Evolutionary conservation across 768 basidiomycete species (phyloP).

Genomic region (Tubosaeta brunneosetosa): DNA sequence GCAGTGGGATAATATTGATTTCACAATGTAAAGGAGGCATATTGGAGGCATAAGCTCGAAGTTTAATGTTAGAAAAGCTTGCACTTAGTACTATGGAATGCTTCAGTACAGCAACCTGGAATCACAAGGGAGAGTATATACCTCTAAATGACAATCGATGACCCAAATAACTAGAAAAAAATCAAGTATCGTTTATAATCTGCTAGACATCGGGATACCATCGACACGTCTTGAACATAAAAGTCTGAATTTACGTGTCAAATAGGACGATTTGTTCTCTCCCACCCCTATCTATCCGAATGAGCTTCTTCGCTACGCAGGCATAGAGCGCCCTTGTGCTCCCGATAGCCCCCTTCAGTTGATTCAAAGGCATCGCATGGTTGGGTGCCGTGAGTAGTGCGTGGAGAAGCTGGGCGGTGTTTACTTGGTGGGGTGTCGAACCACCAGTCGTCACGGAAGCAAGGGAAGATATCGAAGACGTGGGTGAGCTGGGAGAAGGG

Average conservation of each 20-base stretch:
- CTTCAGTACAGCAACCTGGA: too few species aligned
- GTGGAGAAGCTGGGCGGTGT: conserved; percentile 64
- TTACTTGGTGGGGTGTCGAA: conserved; percentile 63
- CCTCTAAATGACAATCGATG: too few species aligned
- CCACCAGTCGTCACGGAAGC: conserved; percentile 29
- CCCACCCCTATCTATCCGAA: conserved; percentile 72
- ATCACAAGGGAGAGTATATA: too few species aligned
- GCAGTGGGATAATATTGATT: too few species aligned
- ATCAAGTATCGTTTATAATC: background rate
- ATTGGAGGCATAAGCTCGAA: too few species aligned
- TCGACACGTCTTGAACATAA: too few species aligned
- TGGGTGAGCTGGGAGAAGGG: conserved; percentile 53
- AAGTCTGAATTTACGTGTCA: too few species aligned
- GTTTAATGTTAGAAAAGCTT: too few species aligned
- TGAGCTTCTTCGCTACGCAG: conserved; percentile 75
- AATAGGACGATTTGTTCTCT: conserved; percentile 75
- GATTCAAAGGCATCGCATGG: conserved; percentile 56
- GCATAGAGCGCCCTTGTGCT: conserved; percentile 64
- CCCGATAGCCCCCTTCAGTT: conserved; percentile 56
- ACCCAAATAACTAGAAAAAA: too few species aligned
- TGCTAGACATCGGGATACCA: background rate
- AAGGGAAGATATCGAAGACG: conserved; percentile 51
- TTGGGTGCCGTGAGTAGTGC: conserved; percentile 51
- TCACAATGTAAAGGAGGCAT: too few species aligned
- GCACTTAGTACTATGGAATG: too few species aligned